These are phyloP conservation scores for Symmetrospora coprosmae DNA, from an alignment of 768 basidiomycete species.

Conservation along the genomic window DNA sequence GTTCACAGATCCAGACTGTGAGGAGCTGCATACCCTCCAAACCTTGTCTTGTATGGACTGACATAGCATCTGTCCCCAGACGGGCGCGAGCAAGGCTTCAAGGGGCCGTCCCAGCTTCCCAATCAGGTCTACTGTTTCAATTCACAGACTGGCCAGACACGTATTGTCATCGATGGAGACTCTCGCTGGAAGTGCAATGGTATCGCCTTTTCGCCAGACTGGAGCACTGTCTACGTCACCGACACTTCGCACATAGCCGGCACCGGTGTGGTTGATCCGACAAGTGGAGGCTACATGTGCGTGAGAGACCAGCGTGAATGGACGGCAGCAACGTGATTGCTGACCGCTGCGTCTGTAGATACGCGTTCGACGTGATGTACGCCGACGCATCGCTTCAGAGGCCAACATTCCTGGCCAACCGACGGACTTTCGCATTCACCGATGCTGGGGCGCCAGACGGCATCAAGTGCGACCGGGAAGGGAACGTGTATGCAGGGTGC, in stretches of 20 bases:
- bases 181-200: constrained; percentile 57
- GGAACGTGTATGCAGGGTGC: constrained; percentile 54
- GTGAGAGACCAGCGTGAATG: not conserved
- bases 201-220: constrained; percentile 45
- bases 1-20: constrained; percentile 26
- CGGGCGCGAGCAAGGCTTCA: not conserved
- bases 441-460: constrained; percentile 58
- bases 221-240: not conserved
- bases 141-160: constrained; percentile 49
- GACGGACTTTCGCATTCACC: constrained; percentile 52
- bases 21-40: not conserved
- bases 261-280: not conserved
- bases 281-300: not conserved
- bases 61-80: not conserved
- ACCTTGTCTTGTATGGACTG: not conserved
- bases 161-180: constrained; percentile 66
- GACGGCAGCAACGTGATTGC: no score
- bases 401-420: constrained; percentile 43
- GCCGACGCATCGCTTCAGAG: constrained; percentile 43
- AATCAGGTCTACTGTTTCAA: constrained; percentile 67
- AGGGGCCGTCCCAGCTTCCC: constrained; percentile 41
- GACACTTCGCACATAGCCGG: not conserved
- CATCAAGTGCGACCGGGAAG: constrained; percentile 48
- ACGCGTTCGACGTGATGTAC: constrained; percentile 52
- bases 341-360: constrained; percentile 41